These are phyloP conservation scores for Helicocarpus griseus DNA, from an alignment of 2,329 filamentous ascomycete species.

Conservation along the genomic window DNA sequence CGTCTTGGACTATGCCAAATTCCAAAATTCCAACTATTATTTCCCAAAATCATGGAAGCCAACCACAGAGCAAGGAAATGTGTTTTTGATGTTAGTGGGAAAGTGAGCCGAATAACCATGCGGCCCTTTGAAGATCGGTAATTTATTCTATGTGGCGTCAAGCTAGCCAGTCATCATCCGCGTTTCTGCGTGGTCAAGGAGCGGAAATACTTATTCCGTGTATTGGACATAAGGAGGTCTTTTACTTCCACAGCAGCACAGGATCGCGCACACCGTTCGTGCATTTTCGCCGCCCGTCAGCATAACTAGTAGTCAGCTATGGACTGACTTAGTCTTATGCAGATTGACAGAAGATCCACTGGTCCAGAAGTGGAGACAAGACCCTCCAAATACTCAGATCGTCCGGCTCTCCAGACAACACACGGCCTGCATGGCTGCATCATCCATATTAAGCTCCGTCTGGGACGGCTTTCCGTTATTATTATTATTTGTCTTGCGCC, in stretches of 20 bases:
- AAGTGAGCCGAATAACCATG: background rate
- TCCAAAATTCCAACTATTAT: background rate
- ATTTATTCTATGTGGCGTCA: background rate
- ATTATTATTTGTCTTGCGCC: background rate
- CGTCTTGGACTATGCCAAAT: background rate
- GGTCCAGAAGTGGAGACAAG: background rate
- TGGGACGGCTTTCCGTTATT: background rate
- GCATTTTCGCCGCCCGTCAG: background rate
- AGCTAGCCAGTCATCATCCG: background rate
- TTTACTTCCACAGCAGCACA: background rate
- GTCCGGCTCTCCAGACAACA: background rate
- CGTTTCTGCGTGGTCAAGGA: background rate
- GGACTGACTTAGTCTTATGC: background rate
- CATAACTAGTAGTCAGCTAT: background rate
- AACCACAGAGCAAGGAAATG: background rate
- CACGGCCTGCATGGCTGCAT: background rate
- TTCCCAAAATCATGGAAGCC: background rate
- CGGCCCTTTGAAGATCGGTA: background rate
- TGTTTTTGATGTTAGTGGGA: no score
- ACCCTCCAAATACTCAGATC: background rate
- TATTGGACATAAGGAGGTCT: background rate
- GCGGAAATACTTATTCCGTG: background rate
- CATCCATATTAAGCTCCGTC: background rate
- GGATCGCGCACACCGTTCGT: background rate
- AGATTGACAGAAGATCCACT: constrained; percentile 1